Base-by-base conservation (phyloP, 345 rosid genomes). In the Mangifera indica region DNA sequence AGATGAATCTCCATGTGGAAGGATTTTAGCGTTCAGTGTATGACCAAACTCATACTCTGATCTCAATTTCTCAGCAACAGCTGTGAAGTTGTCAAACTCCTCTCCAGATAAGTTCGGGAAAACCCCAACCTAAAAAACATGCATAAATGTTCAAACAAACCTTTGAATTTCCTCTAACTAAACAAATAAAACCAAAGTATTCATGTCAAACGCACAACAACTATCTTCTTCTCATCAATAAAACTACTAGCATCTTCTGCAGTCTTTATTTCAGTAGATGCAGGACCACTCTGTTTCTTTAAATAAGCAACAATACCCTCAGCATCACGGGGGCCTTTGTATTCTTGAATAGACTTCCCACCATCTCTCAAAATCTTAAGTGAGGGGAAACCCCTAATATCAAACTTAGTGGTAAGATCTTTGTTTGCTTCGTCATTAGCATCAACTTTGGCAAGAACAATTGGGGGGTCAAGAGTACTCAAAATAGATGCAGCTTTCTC, bases 261-360 rank as follows among this genome's bases (percentile, higher is more conserved):
- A 21, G 89, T 87, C 78, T 88, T 89, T 21, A 95, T 80, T 74
- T 93, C 94, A 66, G 70, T 79, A 22, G 98, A 95, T 75, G 99
- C 90, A 76, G 98, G 98, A 7, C 99, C 99, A 53, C 88, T 91
- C 73, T 91, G 98, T 79, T 86, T 91, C 85, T 91, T 92, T 78
- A 95, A 71, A 69, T 91, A 95, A 62, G 79, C 80, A 59, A 83
- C 90, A 55, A 95, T 95, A 55, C 98, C 99, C 0, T 87, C 92
- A 1, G 98, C 99, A 2, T 95, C 93, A 7, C 98, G 96, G 68
- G 99, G 99, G 34, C 99, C 99, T 37, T 95, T 93, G 81, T 88
- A 95, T 2, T 95, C 98, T 76, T 93, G 97, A 84, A 80, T 42
- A 15, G 54, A 26, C 69, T 91, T 91, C 8, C 99, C 98, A 70